A percentile compares a stretch with the other conserved stretches of the same genome.
Evolutionary conservation across 1,139 yeast genomes (phyloP).

Genomic region (Meyerozyma athensensis): DNA sequence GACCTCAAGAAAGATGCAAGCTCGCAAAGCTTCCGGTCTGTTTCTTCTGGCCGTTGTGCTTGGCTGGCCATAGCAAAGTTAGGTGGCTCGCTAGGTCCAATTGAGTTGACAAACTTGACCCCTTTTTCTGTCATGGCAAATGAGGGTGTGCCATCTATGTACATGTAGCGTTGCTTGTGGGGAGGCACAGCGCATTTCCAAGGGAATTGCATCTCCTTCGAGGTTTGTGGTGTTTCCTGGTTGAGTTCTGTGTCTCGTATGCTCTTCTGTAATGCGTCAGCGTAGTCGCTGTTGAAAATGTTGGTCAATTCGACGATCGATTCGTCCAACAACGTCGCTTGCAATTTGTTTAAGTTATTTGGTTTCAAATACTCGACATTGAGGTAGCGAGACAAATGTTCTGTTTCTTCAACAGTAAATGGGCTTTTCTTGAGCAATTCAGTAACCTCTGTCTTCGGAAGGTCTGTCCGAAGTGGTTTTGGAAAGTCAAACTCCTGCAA

Average conservation of each 20-base stretch:
- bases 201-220: slow-evolving; percentile 57
- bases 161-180: slow-evolving; percentile 84
- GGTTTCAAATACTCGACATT: slow-evolving; percentile 50
- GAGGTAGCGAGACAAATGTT: slow-evolving; percentile 48
- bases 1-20: slow-evolving; percentile 60
- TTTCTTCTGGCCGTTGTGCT: slow-evolving; percentile 11
- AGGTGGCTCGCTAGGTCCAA: slow-evolving; percentile 49
- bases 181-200: slow-evolving; percentile 95
- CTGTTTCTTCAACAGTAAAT: slow-evolving; percentile 33
- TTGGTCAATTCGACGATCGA: slow-evolving; percentile 66
- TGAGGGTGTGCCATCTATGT: slow-evolving; percentile 61
- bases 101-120: slow-evolving; percentile 24
- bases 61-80: slow-evolving; percentile 38
- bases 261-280: slow-evolving; percentile 39
- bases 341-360: slow-evolving; percentile 39
- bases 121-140: slow-evolving; percentile 26
- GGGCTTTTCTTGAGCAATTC: slow-evolving; percentile 13
- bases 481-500: slow-evolving; percentile 83
- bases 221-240: slow-evolving; percentile 51
- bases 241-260: slow-evolving; percentile 54
- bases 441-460: slow-evolving; percentile 24
- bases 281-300: slow-evolving; percentile 56
- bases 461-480: slow-evolving; percentile 39
- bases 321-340: slow-evolving; percentile 53
- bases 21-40: slow-evolving; percentile 39